phyloP scores from a whole-genome alignment of 306 rosid species.

The Sechiopsis laciniata region DNA sequence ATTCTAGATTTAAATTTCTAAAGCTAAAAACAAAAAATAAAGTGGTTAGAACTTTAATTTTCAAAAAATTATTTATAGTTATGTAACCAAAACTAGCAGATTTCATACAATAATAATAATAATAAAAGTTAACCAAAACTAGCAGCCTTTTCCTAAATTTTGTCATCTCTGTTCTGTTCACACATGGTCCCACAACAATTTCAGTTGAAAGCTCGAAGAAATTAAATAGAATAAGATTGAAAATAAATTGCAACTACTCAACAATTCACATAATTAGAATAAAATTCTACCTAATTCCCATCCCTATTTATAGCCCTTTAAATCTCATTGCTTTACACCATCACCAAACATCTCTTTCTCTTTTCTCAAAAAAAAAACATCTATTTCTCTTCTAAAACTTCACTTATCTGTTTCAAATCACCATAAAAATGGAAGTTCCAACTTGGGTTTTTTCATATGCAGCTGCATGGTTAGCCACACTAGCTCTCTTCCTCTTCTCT shows the following conservation, averaged over 20 bases:
- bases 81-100: too few species aligned
- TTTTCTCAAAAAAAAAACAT: too few species aligned
- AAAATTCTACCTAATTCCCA: background rate
- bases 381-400: background rate
- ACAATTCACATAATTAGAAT: background rate
- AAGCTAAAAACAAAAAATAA: too few species aligned
- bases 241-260: background rate
- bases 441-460: constrained; percentile 33
- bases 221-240: too few species aligned
- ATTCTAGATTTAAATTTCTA: too few species aligned
- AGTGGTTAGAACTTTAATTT: too few species aligned
- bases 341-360: background rate
- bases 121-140: too few species aligned
- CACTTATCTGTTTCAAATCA: background rate
- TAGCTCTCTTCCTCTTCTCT: constrained; percentile 44
- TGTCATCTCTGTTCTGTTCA: too few species aligned
- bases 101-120: too few species aligned
- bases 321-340: background rate
- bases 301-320: background rate
- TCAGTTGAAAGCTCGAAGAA: background rate
- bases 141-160: too few species aligned
- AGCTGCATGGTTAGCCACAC: constrained; percentile 37
- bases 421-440: background rate
- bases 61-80: too few species aligned
- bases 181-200: too few species aligned